These are phyloP conservation scores for Pythium biforme DNA, from an alignment of 352 stramenopile species.

Conservation along the genomic window DNA sequence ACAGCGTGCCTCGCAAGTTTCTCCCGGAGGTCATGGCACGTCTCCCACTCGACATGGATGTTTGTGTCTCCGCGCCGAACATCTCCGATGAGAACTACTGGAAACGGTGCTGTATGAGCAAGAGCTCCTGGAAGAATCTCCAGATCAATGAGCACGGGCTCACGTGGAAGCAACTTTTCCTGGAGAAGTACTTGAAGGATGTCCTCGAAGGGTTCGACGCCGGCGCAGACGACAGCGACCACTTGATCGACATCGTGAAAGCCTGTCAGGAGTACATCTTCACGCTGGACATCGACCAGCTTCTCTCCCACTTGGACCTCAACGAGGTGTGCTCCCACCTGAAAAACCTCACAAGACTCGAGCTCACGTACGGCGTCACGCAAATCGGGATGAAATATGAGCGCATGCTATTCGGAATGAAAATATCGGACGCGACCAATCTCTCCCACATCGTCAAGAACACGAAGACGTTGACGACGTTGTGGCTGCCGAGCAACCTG, in stretches of 20 bases:
- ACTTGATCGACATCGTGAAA: conserved; percentile 72
- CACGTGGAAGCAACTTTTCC: conserved; percentile 94
- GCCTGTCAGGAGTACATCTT: conserved; percentile 89
- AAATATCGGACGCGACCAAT: conserved; percentile 91
- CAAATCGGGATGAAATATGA: conserved; percentile 95
- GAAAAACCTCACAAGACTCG: conserved; percentile 87
- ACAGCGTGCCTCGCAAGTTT: conserved; percentile 77
- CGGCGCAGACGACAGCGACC: conserved; percentile 42
- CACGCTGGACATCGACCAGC: conserved; percentile 84
- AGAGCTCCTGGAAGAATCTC: conserved; percentile 88
- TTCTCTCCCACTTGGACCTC: conserved; percentile 89
- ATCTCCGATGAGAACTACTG: conserved; percentile 94
- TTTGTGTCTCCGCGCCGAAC: conserved; percentile 73
- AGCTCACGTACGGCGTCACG: conserved; percentile 87
- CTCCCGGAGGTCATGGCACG: conserved; percentile 78
- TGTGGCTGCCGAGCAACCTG: conserved; percentile 87
- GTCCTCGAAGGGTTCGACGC: conserved; percentile 78
- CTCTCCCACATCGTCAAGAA: conserved; percentile 87
- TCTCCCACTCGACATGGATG: conserved; percentile 80
- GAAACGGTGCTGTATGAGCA: conserved; percentile 87
- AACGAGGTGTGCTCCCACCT: conserved; percentile 82
- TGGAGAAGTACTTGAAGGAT: conserved; percentile 78
- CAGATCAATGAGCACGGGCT: conserved; percentile 89
- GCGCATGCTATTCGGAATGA: conserved; percentile 94
- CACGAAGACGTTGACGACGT: conserved; percentile 85